Percentiles rank a stretch among this genome's conserved stretches.
Evolutionary conservation across 805 yeast genomes (phyloP).

Genomic region (Peterozyma toletana): DNA sequence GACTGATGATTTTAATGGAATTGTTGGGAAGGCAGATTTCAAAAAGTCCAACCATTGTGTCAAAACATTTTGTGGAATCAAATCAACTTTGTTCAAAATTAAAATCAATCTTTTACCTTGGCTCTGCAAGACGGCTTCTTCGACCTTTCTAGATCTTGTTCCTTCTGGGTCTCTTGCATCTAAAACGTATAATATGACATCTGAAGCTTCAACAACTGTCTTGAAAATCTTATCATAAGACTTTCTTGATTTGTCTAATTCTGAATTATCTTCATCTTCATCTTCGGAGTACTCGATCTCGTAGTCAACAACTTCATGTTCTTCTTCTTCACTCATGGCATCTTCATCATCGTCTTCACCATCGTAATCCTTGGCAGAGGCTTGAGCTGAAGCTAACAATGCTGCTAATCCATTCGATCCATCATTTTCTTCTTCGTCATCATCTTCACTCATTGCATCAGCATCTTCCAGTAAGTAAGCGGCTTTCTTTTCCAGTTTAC

Average conservation of each 20-base stretch:
- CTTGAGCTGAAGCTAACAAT: slow-evolving; percentile 80
- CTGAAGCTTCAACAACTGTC: slow-evolving; percentile 87
- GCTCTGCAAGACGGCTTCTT: slow-evolving; percentile 76
- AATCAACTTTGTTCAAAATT: slow-evolving; percentile 85
- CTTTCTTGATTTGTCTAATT: slow-evolving; percentile 70
- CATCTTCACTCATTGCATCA: slow-evolving; percentile 23
- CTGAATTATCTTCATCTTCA: slow-evolving; percentile 35
- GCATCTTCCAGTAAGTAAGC: slow-evolving; percentile 25
- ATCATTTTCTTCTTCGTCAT: slow-evolving; percentile 33
- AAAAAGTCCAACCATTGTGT: slow-evolving; percentile 79
- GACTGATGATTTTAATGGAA: slow-evolving; percentile 78
- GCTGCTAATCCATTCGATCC: slow-evolving; percentile 66
- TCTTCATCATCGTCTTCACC: slow-evolving; percentile 20
- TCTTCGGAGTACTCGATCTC: slow-evolving; percentile 36
- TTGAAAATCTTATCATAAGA: slow-evolving; percentile 93
- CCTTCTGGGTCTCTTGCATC: slow-evolving; percentile 98
- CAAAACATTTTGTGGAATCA: slow-evolving; percentile 79
- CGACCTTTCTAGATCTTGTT: slow-evolving; percentile 87
- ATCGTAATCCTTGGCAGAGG: slow-evolving; percentile 65
- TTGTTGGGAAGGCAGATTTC: slow-evolving; percentile 80
- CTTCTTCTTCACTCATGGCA: slow-evolving; percentile 34
- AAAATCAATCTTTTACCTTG: slow-evolving; percentile 81
- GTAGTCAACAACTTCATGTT: slow-evolving; percentile 42
- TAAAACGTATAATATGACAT: slow-evolving; percentile 84
- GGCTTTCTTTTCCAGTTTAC: slow-evolving; percentile 25